These are phyloP conservation scores for Aspergillus nanangensis DNA, from an alignment of 495 filamentous ascomycete genomes.

Conservation along the genomic window DNA sequence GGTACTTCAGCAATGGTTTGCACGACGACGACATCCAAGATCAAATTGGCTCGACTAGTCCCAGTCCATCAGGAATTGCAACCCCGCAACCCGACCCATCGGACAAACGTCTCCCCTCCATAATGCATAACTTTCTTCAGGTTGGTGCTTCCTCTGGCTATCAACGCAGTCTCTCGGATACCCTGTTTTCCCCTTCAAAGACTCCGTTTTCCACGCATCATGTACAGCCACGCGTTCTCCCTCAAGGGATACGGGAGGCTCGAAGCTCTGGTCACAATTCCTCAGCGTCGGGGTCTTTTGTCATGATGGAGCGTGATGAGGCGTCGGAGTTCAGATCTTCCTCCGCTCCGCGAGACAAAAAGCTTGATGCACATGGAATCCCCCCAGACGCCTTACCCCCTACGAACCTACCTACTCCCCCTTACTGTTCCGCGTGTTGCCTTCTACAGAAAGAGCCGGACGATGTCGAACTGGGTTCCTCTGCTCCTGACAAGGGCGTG, in stretches of 20 bases:
- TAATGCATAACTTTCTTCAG: constrained; percentile 95
- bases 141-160: constrained; percentile 71
- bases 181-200: constrained; percentile 36
- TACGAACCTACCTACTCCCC: constrained; percentile 38
- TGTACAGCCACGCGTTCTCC: constrained; percentile 20
- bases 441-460: constrained; percentile 41
- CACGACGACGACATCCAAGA: constrained; percentile 67
- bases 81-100: constrained; percentile 85
- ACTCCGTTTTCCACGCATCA: constrained; percentile 36
- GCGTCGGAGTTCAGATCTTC: constrained; percentile 22
- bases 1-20: constrained; percentile 22
- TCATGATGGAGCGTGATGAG: constrained; percentile 38
- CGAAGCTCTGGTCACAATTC: constrained; percentile 17
- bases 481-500: constrained; percentile 30
- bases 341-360: constrained; percentile 13
- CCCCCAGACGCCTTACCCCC: constrained; percentile 21
- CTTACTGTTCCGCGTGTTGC: constrained; percentile 35
- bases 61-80: constrained; percentile 77
- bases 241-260: constrained; percentile 13
- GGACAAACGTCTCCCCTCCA: constrained; percentile 86
- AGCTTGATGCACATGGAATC: constrained; percentile 16
- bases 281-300: constrained; percentile 34
- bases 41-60: constrained; percentile 71
- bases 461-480: constrained; percentile 29
- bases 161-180: constrained; percentile 48